These are phyloP conservation scores for Trichoderma asperellum DNA, from an alignment of 2,329 filamentous ascomycete genomes.

Conservation along the genomic window DNA sequence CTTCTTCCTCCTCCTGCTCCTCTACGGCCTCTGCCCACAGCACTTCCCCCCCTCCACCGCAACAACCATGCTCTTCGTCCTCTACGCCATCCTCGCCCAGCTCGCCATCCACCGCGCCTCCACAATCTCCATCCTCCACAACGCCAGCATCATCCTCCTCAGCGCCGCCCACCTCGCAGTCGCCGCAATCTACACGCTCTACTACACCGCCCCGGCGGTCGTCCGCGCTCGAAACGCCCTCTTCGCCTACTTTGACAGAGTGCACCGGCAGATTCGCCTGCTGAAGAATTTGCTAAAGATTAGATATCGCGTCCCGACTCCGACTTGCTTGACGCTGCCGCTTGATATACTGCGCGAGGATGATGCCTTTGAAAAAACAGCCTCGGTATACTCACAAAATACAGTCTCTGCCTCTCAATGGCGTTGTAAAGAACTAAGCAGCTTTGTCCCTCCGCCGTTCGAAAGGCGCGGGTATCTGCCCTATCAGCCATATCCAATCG, in stretches of 20 bases:
- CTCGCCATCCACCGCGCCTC: not conserved
- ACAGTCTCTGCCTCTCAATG: not conserved
- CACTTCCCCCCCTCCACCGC: slow-evolving; percentile 8
- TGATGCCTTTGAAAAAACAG: not conserved
- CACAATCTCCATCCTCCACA: not conserved
- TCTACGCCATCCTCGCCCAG: not conserved
- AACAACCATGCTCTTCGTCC: not conserved
- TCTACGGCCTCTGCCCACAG: not conserved
- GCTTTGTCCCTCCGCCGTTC: not conserved
- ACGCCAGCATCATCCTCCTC: not conserved
- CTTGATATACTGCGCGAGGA: not conserved
- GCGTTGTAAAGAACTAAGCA: not conserved
- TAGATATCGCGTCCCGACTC: not conserved
- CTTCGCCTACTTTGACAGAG: not conserved
- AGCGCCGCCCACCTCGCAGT: not conserved
- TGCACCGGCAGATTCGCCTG: not conserved
- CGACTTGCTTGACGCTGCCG: not conserved
- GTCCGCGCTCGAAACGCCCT: not conserved
- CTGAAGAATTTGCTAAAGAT: not conserved
- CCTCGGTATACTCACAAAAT: not conserved
- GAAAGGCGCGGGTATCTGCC: not conserved
- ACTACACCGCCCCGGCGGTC: not conserved
- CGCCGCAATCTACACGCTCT: not conserved
- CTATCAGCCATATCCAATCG: not conserved
- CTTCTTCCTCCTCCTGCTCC: not conserved